Evolutionary conservation across 2,329 filamentous ascomycete species (phyloP).

Genomic region (Trichoderma harzianum): DNA sequence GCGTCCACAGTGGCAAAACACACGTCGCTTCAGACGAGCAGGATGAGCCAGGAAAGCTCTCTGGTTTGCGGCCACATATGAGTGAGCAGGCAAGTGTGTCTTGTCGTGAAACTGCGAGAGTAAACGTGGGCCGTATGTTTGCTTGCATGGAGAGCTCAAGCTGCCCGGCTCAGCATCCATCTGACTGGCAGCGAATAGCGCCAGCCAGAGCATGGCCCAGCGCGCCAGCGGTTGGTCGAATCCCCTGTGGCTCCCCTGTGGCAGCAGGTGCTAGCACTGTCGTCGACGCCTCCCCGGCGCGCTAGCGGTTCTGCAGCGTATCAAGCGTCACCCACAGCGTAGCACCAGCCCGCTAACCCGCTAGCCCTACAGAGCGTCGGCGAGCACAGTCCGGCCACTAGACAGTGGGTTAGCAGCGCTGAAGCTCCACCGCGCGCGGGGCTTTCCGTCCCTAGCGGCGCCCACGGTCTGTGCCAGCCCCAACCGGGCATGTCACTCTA

Average conservation of each 20-base stretch:
- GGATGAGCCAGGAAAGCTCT: not conserved
- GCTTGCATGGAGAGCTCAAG: not conserved
- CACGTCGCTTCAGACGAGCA: not conserved
- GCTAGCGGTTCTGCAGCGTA: conserved; percentile 1
- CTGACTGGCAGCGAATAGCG: conserved; percentile 7
- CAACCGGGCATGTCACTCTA: conserved; percentile 20
- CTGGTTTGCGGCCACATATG: not conserved
- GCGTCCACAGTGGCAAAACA: not conserved
- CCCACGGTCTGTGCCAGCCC: conserved; percentile 12
- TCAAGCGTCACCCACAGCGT: not conserved
- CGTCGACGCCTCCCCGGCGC: conserved; percentile 5
- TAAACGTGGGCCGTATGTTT: not conserved
- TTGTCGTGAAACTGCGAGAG: not conserved
- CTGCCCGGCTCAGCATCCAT: not conserved
- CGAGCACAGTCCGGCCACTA: not conserved
- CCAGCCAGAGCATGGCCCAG: conserved; percentile 3
- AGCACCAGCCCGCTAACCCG: not conserved
- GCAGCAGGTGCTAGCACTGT: conserved; percentile 12
- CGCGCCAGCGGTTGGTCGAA: not conserved
- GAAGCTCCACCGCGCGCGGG: conserved; percentile 9
- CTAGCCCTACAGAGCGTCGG: conserved; percentile 1
- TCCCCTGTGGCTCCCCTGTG: not conserved
- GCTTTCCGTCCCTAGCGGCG: conserved; percentile 18
- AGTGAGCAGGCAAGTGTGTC: conserved; percentile 5
- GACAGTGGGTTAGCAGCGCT: not conserved